Percentiles rank a stretch among this genome's conserved stretches.
These are phyloP conservation scores for Xylaria acuta DNA, from an alignment of 495 filamentous ascomycete species.

Conservation along the genomic window DNA sequence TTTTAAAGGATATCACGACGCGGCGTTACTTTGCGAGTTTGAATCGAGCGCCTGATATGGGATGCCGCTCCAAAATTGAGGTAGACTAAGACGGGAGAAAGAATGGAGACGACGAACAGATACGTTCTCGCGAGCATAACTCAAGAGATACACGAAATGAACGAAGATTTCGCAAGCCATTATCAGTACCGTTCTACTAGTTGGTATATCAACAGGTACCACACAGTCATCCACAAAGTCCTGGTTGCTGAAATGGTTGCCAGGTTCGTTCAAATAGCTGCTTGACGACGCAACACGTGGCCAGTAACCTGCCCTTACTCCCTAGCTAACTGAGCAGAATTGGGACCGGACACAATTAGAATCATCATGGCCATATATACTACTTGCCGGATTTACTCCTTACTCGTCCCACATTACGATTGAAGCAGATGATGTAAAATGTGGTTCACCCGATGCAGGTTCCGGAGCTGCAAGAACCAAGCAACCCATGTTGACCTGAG, in stretches of 20 bases:
- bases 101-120: not conserved
- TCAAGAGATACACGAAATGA: not conserved
- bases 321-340: not conserved
- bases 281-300: not conserved
- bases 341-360: not conserved
- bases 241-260: too few species aligned
- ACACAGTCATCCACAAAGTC: too few species aligned
- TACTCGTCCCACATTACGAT: not conserved
- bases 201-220: not conserved
- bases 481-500: too few species aligned
- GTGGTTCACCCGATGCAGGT: not conserved
- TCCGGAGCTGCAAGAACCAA: too few species aligned
- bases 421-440: conserved; percentile 1
- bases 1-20: conserved; percentile 40
- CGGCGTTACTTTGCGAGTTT: conserved; percentile 42
- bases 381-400: not conserved
- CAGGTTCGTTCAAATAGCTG: not conserved
- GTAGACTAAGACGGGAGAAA: conserved; percentile 11
- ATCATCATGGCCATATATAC: not conserved
- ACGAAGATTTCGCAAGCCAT: not conserved
- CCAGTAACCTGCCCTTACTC: not conserved
- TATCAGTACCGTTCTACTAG: not conserved
- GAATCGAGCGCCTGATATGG: conserved; percentile 33
- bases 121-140: not conserved
- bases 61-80: conserved; percentile 12